Evolutionary conservation across 2,329 filamentous ascomycete genomes (phyloP).

Genomic region (Bimuria novae-zelandiae): DNA sequence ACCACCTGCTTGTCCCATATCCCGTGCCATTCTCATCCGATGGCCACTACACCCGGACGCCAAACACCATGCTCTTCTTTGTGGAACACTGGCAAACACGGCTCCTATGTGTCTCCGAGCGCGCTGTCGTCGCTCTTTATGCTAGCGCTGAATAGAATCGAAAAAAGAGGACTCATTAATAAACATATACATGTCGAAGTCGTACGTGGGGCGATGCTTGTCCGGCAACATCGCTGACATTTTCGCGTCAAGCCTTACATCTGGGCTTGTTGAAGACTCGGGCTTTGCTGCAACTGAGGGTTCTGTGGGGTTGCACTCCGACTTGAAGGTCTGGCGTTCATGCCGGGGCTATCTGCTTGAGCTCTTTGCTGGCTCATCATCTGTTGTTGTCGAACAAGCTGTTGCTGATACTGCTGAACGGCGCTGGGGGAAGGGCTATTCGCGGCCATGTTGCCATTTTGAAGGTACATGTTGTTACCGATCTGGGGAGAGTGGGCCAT

Average conservation of each 20-base stretch:
- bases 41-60: not conserved
- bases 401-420: constrained; percentile 44
- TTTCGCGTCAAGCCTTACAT: constrained; percentile 9
- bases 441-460: constrained; percentile 33
- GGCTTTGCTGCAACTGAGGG: constrained; percentile 35
- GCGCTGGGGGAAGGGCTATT: constrained; percentile 39
- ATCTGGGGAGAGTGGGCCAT: constrained; percentile 40
- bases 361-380: constrained; percentile 41
- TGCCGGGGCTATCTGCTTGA: constrained; percentile 38
- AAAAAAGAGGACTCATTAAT: constrained; percentile 3
- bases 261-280: constrained; percentile 38
- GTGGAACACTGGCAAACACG: not conserved
- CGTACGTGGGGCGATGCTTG: constrained; percentile 1
- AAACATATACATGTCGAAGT: constrained; percentile 9
- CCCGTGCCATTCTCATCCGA: not conserved
- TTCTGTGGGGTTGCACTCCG: constrained; percentile 47
- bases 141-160: not conserved
- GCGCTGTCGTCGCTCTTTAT: not conserved
- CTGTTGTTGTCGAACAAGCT: constrained; percentile 45
- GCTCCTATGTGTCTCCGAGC: not conserved
- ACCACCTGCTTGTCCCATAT: not conserved
- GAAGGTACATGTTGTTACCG: constrained; percentile 41
- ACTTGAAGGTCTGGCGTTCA: constrained; percentile 40
- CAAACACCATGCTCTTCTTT: not conserved
- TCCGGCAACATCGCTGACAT: constrained; percentile 3